These are phyloP conservation scores for Triglochin maritima DNA, from an alignment of 106 monocot genomes.

Conservation along the genomic window DNA sequence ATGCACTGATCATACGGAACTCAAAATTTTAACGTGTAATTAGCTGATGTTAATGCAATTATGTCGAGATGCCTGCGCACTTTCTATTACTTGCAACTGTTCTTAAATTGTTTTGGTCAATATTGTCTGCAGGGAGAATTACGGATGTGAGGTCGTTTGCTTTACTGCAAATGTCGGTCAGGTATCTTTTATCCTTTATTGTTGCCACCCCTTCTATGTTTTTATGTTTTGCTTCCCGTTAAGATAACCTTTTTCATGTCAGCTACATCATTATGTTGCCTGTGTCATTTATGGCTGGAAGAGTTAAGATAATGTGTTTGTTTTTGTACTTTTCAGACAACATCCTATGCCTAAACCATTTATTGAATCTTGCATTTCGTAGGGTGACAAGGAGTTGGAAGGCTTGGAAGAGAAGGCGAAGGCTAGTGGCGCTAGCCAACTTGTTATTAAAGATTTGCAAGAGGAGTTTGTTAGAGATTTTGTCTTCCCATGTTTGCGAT, in stretches of 20 bases:
- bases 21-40: no score
- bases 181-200: conserved; percentile 23
- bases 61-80: no score
- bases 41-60: no score
- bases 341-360: no score
- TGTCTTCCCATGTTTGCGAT: conserved; percentile 82
- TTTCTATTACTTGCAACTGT: no score
- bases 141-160: conserved; percentile 97
- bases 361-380: not conserved
- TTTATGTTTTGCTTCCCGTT: not conserved
- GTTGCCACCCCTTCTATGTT: not conserved
- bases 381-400: conserved; percentile 87
- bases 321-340: not conserved
- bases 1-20: no score
- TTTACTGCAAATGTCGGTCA: conserved; percentile 99
- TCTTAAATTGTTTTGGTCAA: no score
- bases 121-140: conserved; percentile 67
- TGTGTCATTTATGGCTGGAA: no score
- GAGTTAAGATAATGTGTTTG: no score
- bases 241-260: not conserved
- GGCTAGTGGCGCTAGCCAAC: conserved; percentile 90
- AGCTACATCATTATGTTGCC: not conserved
- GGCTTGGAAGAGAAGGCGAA: conserved; percentile 87
- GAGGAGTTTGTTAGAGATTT: conserved; percentile 95
- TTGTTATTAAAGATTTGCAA: conserved; percentile 92